These are phyloP conservation scores for Parietaria judaica DNA, from an alignment of 306 rosid species.

Conservation along the genomic window DNA sequence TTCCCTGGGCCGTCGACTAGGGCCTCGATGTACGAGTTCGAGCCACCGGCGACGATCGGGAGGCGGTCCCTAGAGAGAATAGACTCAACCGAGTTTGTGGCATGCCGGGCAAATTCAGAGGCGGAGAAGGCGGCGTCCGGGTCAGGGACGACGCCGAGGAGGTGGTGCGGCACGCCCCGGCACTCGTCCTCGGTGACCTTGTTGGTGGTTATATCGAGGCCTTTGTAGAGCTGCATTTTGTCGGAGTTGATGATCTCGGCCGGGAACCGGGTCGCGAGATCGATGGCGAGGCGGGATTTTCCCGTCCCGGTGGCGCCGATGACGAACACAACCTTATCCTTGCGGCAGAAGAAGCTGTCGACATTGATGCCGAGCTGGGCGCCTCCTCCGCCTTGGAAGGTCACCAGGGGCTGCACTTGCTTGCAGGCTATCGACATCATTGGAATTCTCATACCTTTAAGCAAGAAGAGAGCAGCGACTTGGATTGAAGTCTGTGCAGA, in stretches of 20 bases:
- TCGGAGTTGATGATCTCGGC: conserved; percentile 68
- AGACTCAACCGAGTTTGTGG: conserved; percentile 23
- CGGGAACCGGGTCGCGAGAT: conserved; percentile 38
- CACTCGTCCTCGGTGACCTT: conserved; percentile 54
- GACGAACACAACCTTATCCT: conserved; percentile 53
- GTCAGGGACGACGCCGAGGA: conserved; percentile 34
- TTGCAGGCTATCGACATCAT: conserved; percentile 33
- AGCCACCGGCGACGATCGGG: conserved; percentile 41
- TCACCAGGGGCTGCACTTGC: conserved; percentile 35
- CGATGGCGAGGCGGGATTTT: conserved; percentile 60
- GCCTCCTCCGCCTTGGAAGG: conserved; percentile 23
- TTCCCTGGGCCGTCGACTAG: conserved; percentile 14
- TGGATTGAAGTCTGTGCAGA: too few relatives aligned
- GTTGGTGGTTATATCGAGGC: conserved; percentile 58
- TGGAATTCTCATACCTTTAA: conserved; percentile 12
- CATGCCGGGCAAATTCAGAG: conserved; percentile 26
- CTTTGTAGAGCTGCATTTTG: conserved; percentile 65
- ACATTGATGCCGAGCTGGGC: conserved; percentile 15
- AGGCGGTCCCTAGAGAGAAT: conserved; percentile 19
- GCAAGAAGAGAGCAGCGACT: neutral
- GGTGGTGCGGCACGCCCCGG: conserved; percentile 64
- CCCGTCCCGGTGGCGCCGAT: conserved; percentile 85
- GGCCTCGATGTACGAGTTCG: conserved; percentile 33
- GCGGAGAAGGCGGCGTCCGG: conserved; percentile 31
- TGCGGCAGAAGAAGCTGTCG: conserved; percentile 30